These are phyloP conservation scores for Glycine latifolia DNA, from an alignment of 306 rosid species.

Conservation along the genomic window DNA sequence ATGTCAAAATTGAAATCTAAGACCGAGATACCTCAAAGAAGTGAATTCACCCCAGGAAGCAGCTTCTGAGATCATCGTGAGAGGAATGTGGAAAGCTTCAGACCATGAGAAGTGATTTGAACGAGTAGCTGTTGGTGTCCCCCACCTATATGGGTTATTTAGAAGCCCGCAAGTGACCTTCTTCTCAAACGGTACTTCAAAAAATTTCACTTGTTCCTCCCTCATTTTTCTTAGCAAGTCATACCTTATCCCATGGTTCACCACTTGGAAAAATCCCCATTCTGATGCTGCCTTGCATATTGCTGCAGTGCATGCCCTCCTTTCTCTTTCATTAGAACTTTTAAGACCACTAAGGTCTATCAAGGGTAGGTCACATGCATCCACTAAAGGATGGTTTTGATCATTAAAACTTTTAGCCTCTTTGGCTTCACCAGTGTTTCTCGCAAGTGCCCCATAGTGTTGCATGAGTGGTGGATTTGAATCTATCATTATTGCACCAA, in stretches of 20 bases:
- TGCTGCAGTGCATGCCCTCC: constrained; percentile 62
- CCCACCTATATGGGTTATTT: constrained; percentile 84
- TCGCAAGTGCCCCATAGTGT: constrained; percentile 63
- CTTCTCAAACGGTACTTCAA: constrained; percentile 67
- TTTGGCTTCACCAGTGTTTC: constrained; percentile 39
- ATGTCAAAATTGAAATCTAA: constrained; percentile 17
- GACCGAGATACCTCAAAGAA: constrained; percentile 64
- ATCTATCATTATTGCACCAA: constrained; percentile 53
- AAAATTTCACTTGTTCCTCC: constrained; percentile 73
- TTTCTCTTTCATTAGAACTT: constrained; percentile 52
- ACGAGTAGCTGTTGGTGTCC: constrained; percentile 74
- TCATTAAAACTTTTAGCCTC: constrained; percentile 31
- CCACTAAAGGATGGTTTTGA: constrained; percentile 47
- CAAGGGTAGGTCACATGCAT: constrained; percentile 77
- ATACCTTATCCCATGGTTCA: constrained; percentile 77
- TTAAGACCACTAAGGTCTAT: constrained; percentile 74
- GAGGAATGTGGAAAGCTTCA: constrained; percentile 97
- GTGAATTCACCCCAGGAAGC: constrained; percentile 72
- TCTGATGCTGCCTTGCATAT: constrained; percentile 77
- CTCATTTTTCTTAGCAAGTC: constrained; percentile 68
- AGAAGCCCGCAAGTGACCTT: constrained; percentile 68
- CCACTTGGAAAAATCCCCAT: constrained; percentile 92
- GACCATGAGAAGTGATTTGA: constrained; percentile 86
- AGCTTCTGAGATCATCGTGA: constrained; percentile 71
- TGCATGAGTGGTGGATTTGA: constrained; percentile 79